Evolutionary conservation across 805 yeast species (phyloP), one percentile per base, ranked within the genome.

Genomic region (Ogataea degrootiae): DNA sequence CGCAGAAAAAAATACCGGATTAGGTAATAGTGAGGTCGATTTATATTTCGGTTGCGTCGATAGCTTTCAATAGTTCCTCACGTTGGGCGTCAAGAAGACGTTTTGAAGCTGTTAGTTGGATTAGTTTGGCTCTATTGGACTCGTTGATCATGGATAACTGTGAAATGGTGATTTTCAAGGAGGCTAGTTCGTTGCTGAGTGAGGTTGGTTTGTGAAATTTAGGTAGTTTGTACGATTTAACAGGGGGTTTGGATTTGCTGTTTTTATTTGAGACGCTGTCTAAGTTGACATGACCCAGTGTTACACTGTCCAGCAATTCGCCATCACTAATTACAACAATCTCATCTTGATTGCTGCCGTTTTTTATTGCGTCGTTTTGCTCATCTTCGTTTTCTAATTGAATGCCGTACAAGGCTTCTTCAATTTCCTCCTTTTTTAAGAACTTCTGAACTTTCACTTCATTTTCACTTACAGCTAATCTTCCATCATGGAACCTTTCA

Each of bases 331-430:
- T 33, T 6, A 31, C 21, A 29, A 12, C 15, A 8, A 14, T 17
- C 16, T 19, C 31, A 12, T 34, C 31, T 8, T 34, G 21, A 6
- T 21, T 26, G 12, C 11, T 26, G 4, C 11, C 11, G 9, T 9
- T 26, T 26, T 8, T 11, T 9, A 11, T 6, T 26, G 11, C 21
- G 5, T 34, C 39, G 2, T 3, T 22, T n/a, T 35, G 33, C 8
- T 34, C 21, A 33, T 50, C 59, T 11, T 46, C 50, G 6, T 51
- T 56, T 1, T 53, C 47, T n/a, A 52, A 29, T 43, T 60, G 61
- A 6, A 59, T 61, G 15, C 66, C 67, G 35, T 62, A 63, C 6
- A 69, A 39, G 0, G 71, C 67, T 34, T 66, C 68, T 37, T 67
- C 66, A 23, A 69, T 68, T 31, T 65, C 68, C 51, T 60, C 56